These are phyloP conservation scores for Cairneyella variabilis DNA, from an alignment of 495 filamentous ascomycete genomes.

Conservation along the genomic window DNA sequence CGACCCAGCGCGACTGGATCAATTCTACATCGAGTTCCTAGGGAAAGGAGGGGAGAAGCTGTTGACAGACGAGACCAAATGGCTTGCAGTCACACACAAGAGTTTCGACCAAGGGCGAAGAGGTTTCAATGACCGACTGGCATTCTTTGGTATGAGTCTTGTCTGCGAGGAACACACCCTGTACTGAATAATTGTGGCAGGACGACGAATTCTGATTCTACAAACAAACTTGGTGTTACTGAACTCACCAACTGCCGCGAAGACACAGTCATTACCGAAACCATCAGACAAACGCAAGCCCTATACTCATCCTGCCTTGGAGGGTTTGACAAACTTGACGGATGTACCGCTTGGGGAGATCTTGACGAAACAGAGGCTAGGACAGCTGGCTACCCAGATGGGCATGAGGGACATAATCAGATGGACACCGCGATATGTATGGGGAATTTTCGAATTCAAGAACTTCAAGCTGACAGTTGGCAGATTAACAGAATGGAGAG, in stretches of 20 bases:
- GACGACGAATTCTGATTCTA: slow-evolving; percentile 74
- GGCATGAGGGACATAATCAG: slow-evolving; percentile 69
- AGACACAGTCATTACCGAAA: slow-evolving; percentile 31
- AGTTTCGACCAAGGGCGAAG: slow-evolving; percentile 93
- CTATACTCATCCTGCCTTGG: slow-evolving; percentile 69
- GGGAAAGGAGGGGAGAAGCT: slow-evolving; percentile 64
- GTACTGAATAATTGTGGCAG: slow-evolving; percentile 38
- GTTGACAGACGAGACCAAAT: slow-evolving; percentile 88
- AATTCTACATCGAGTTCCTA: slow-evolving; percentile 67
- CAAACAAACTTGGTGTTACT: slow-evolving; percentile 74
- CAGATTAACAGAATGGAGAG: slow-evolving; percentile 66
- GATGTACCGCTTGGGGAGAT: slow-evolving; percentile 47
- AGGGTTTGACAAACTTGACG: slow-evolving; percentile 66
- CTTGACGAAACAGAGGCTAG: slow-evolving; percentile 56
- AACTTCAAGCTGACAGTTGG: slow-evolving; percentile 6
- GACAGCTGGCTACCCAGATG: slow-evolving; percentile 61
- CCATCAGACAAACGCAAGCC: slow-evolving; percentile 55
- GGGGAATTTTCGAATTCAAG: slow-evolving; percentile 20
- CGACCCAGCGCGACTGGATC: slow-evolving; percentile 66
- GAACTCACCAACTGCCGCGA: slow-evolving; percentile 36
- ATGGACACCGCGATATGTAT: slow-evolving; percentile 82
- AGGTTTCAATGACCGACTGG: slow-evolving; percentile 90
- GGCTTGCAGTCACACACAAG: slow-evolving; percentile 97
- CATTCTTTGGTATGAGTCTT: slow-evolving; percentile 70
- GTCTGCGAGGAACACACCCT: background rate